Conservation (phyloP, 2,329 filamentous ascomycete species). For the Aspergillus oerlinghausenensis region DNA sequence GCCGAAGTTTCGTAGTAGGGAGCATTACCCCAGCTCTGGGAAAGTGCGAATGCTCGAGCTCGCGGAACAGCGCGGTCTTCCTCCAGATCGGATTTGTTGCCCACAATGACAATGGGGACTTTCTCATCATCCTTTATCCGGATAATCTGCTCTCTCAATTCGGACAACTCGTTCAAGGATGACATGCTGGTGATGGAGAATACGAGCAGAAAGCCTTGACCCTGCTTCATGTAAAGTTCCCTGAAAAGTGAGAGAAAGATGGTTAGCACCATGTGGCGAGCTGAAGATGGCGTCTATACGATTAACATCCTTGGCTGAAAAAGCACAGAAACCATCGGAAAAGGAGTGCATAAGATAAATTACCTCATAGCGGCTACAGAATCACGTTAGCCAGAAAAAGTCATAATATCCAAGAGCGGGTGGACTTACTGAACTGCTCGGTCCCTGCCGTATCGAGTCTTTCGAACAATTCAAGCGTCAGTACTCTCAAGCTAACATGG, state of each 20-base stretch:
- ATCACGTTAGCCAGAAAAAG: slow-evolving; percentile 12
- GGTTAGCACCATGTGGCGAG: neutral
- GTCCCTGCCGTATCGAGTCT: slow-evolving; percentile 86
- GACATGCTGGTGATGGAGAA: slow-evolving; percentile 85
- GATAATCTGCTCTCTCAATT: slow-evolving; percentile 81
- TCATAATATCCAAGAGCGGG: slow-evolving; percentile 2
- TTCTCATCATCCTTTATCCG: slow-evolving; percentile 86
- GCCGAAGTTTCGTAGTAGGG: slow-evolving; percentile 91
- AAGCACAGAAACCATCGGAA: neutral
- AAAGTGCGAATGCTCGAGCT: slow-evolving; percentile 74
- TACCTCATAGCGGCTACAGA: slow-evolving; percentile 55
- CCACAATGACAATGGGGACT: slow-evolving; percentile 82
- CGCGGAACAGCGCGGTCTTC: slow-evolving; percentile 76
- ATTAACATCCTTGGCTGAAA: neutral
- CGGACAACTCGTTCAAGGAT: slow-evolving; percentile 75
- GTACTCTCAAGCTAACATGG: neutral
- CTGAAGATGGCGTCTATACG: neutral
- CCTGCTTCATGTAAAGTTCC: slow-evolving; percentile 89
- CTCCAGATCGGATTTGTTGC: slow-evolving; percentile 87
- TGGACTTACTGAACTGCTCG: slow-evolving; percentile 80
- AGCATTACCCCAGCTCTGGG: slow-evolving; percentile 79
- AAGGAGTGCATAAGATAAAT: slow-evolving; percentile 6
- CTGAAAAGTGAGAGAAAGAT: slow-evolving; percentile 34
- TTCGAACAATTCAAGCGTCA: slow-evolving; percentile 9
- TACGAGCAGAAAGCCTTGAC: slow-evolving; percentile 84